Base-by-base conservation (phyloP, 345 rosid genomes). In the Arabis hirsuta region DNA sequence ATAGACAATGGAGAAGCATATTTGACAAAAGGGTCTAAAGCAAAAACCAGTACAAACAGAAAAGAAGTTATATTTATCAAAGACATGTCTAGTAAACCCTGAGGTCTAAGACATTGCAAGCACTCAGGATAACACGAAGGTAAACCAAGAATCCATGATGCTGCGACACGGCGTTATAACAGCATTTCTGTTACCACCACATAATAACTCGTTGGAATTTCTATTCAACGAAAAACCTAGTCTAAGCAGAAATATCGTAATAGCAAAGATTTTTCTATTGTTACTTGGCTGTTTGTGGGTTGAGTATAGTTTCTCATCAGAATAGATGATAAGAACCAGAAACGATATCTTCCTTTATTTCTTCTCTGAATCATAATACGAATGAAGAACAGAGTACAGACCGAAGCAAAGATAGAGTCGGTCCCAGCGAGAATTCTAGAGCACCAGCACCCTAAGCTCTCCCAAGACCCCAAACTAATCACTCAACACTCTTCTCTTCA, bases 1-100 rank as follows among this genome's bases (percentile, higher is more conserved):
- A 31, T 20, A 68, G 39, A 69, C 65, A 68, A 62, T 6, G 32
- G 8, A 59, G 19, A 36, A 67, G 19, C 63, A 63, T 52, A 7
- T 27, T 38, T 7, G 20, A 22, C n/a, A 34, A 22, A 10, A 36
- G 3, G 12, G 52, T 31, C 22, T 13, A 65, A 24, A 29, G 14
- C 48, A 34, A 43, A 16, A 12, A 31, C 22, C 6, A 43, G n/a
- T 7, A 42, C 13, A 31, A 70, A 71, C 43, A 61, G 19, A 47
- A 57, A 47, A 48, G 0, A 60, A 58, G 41, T 22, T 9, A 36
- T 16, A 16, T 16, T 16, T 3, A 32, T 48, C 56, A 43, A 43
- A 67, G 13, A 42, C 52, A 41, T 42, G 13, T 54, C 32, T 43
- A 43, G 31, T 22, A 43, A 68, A 22, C 3, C 16, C 38, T 4